Evolutionary conservation across 768 basidiomycete species (phyloP).

Genomic region (Tephrocybe sp.): DNA sequence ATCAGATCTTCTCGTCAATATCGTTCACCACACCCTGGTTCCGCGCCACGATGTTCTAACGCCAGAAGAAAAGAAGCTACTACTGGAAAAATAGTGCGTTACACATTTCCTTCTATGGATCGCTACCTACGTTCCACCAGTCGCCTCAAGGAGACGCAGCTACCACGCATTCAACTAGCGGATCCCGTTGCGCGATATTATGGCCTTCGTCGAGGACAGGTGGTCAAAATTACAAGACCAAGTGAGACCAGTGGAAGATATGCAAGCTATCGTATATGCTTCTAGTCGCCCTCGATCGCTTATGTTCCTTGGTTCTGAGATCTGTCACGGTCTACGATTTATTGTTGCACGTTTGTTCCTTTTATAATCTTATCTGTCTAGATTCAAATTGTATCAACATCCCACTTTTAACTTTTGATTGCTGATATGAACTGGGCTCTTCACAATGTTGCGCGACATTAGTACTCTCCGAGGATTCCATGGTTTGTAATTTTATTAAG

Average conservation of each 20-base stretch:
- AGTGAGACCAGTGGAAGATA: conserved; percentile 96
- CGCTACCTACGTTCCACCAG: conserved; percentile 40
- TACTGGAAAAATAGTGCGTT: conserved; percentile 92
- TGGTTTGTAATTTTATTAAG: conserved; percentile 11
- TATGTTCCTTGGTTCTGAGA: conserved; percentile 1
- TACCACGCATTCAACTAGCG: conserved; percentile 92
- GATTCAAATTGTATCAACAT: conserved; percentile 28
- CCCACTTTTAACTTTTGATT: conserved; percentile 12
- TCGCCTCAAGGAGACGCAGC: conserved; percentile 95
- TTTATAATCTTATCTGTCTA: conserved; percentile 21
- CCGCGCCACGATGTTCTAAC: conserved; percentile 89
- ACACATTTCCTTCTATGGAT: conserved; percentile 4
- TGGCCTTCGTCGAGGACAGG: conserved; percentile 91
- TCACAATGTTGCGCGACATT: background rate
- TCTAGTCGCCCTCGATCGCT: conserved; percentile 36
- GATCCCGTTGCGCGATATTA: conserved; percentile 99
- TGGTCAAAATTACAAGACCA: conserved; percentile 96
- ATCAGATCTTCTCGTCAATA: conserved; percentile 94
- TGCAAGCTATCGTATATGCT: conserved; percentile 90
- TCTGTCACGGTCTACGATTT: conserved; percentile 11
- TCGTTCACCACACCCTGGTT: conserved; percentile 93
- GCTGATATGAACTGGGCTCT: conserved; percentile 5
- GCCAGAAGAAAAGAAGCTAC: conserved; percentile 77
- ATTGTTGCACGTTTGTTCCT: conserved; percentile 13
- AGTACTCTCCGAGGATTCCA: conserved; percentile 24